Conservation (phyloP, 225 moss, liverwort and hornwort genomes). For the Takakia lepidozioides region DNA sequence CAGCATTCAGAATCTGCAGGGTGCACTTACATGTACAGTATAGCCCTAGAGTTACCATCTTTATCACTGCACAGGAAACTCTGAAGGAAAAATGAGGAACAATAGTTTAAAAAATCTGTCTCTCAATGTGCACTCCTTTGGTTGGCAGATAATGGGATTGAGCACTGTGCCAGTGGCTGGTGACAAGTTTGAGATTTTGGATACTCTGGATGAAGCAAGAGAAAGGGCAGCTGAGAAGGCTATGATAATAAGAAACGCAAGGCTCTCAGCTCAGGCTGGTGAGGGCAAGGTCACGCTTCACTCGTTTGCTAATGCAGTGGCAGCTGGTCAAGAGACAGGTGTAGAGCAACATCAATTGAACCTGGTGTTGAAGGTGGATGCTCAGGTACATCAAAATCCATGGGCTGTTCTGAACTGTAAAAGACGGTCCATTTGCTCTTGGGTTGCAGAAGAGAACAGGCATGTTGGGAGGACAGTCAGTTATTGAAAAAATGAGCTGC, state of each 20-base stretch:
- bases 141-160: slow-evolving; percentile 74
- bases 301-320: slow-evolving; percentile 73
- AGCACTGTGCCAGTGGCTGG: slow-evolving; percentile 80
- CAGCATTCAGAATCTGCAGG: neutral
- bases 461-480: neutral
- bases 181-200: slow-evolving; percentile 74
- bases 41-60: too few relatives aligned
- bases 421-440: neutral
- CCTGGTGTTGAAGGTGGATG: slow-evolving; percentile 87
- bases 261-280: slow-evolving; percentile 79
- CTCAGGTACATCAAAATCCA: slow-evolving; percentile 49
- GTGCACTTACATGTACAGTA: too few relatives aligned
- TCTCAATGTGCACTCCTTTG: neutral
- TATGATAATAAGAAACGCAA: slow-evolving; percentile 53
- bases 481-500: neutral
- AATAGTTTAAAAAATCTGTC: too few relatives aligned
- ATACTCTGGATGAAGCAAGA: slow-evolving; percentile 72
- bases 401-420: neutral
- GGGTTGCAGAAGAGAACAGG: too few relatives aligned
- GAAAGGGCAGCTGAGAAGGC: slow-evolving; percentile 53
- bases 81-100: too few relatives aligned
- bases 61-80: too few relatives aligned
- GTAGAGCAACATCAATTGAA: slow-evolving; percentile 86
- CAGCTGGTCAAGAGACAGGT: slow-evolving; percentile 50
- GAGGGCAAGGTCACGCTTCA: slow-evolving; percentile 95